These are phyloP conservation scores for Litsea cubeba DNA, from an alignment of 164 flowering plant genomes.

Conservation along the genomic window DNA sequence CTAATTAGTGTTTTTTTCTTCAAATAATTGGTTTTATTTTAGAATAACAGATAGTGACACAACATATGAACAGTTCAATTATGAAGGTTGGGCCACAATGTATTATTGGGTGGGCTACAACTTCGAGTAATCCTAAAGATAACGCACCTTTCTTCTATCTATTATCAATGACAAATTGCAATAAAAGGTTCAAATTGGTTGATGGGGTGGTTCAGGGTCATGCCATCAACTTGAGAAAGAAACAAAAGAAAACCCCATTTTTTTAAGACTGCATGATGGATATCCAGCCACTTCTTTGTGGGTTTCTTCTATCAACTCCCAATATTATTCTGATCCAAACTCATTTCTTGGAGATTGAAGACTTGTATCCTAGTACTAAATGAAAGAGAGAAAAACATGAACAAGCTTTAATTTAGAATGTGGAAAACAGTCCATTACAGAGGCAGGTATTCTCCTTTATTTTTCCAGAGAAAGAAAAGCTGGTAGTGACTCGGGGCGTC, in stretches of 20 bases:
- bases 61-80: too few relatives aligned
- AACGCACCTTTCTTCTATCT: neutral
- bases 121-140: too few relatives aligned
- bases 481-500: conserved; percentile 14
- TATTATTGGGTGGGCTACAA: too few relatives aligned
- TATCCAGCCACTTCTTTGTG: neutral
- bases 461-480: neutral
- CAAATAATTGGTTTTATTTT: too few relatives aligned
- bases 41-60: too few relatives aligned
- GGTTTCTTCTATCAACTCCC: neutral
- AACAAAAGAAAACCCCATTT: neutral
- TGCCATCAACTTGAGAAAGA: neutral
- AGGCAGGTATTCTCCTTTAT: too few relatives aligned
- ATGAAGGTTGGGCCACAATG: too few relatives aligned
- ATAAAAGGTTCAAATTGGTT: too few relatives aligned
- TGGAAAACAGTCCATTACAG: neutral
- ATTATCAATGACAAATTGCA: neutral
- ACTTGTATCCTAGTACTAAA: neutral
- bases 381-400: neutral
- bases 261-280: neutral
- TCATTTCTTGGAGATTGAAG: neutral
- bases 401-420: neutral
- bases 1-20: too few relatives aligned
- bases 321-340: neutral
- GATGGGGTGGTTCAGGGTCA: neutral